Evolutionary conservation across 2,329 filamentous ascomycete genomes (phyloP), one percentile per base, ranked within the genome.

Genomic region (Phialocephala subalpina): DNA sequence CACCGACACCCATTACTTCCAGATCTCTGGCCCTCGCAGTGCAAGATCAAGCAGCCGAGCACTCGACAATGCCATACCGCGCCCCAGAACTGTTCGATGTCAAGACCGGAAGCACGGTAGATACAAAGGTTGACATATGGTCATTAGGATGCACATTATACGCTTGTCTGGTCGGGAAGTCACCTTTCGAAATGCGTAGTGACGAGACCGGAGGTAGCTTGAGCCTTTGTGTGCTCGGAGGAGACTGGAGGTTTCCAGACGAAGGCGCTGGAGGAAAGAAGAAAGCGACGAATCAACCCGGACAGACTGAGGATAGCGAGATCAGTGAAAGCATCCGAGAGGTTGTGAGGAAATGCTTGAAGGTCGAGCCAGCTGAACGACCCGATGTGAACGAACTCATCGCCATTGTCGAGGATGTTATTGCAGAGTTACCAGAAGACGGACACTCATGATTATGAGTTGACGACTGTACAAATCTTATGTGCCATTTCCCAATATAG

Each of bases 91-190:
- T 99, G 67, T 99, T 99, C 79, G 96, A 99, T 78, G 96, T 98
- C 64, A 97, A 97, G 81, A 97, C 94, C 2, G 95, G 93, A 69
- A 90, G 91, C 58, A 88, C 93, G 59, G 91, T 99, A 75, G 96
- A 98, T 80, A 97, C 94, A 14, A 97, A 97, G 78, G 93, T 97
- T 47, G 96, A 99, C 79, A 97, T 99, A 71, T 99, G 96, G 96
- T 97, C 93, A 18, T 82, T 99, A 25, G 96, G 96, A 60, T 98
- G 96, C 83, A 98, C 96, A n/a, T 84, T 99, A 53, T 99, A 97
- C 80, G 96, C 96, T 42, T 98, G 96, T 76, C 86, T 99, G 11
- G 93, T 98, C 33, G 96, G 96, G 70, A 98, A 99, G 80, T 97
- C 92, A 16, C 96, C 96, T 1, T 99, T 99, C 74, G 96, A 99